Evolutionary conservation across 352 stramenopile genomes (phyloP).

Genomic region (Nothophytophthora sp.): DNA sequence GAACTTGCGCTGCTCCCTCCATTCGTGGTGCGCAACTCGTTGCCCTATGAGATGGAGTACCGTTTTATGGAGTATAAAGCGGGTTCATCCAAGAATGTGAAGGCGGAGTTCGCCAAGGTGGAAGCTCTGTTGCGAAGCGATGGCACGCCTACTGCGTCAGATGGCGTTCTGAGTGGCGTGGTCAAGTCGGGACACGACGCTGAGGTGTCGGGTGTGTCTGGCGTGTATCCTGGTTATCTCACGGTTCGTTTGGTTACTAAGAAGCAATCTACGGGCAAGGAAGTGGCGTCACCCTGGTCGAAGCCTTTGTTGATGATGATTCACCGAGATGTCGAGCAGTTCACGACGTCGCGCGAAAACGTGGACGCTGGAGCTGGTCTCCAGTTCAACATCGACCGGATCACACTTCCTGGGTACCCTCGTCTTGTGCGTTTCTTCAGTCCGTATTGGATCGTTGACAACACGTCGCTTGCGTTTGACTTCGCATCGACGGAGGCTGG

Average conservation of each 20-base stretch:
- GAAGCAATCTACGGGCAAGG: slow-evolving; percentile 31
- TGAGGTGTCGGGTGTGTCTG: slow-evolving; percentile 77
- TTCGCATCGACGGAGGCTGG: slow-evolving; percentile 58
- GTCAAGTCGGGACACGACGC: slow-evolving; percentile 74
- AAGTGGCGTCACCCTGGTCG: slow-evolving; percentile 63
- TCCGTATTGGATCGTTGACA: slow-evolving; percentile 88
- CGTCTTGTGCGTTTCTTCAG: slow-evolving; percentile 82
- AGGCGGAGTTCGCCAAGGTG: slow-evolving; percentile 59
- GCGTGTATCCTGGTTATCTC: slow-evolving; percentile 71
- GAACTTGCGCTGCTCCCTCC: slow-evolving; percentile 73
- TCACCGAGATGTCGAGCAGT: slow-evolving; percentile 68
- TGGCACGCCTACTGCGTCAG: slow-evolving; percentile 20
- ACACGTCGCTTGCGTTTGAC: slow-evolving; percentile 71
- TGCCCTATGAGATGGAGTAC: slow-evolving; percentile 86
- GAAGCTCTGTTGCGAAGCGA: slow-evolving; percentile 52
- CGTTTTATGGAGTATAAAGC: slow-evolving; percentile 84
- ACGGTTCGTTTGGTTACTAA: slow-evolving; percentile 57
- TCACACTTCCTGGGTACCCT: slow-evolving; percentile 65
- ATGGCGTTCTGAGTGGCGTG: slow-evolving; percentile 45
- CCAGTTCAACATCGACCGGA: slow-evolving; percentile 72
- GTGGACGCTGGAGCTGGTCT: slow-evolving; percentile 54
- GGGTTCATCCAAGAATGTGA: slow-evolving; percentile 49
- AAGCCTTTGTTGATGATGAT: slow-evolving; percentile 86
- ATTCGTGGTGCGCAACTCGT: slow-evolving; percentile 87
- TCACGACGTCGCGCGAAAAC: slow-evolving; percentile 67